These are phyloP conservation scores for Solanum virginianum DNA, from an alignment of 257 asterid species.

Conservation along the genomic window DNA sequence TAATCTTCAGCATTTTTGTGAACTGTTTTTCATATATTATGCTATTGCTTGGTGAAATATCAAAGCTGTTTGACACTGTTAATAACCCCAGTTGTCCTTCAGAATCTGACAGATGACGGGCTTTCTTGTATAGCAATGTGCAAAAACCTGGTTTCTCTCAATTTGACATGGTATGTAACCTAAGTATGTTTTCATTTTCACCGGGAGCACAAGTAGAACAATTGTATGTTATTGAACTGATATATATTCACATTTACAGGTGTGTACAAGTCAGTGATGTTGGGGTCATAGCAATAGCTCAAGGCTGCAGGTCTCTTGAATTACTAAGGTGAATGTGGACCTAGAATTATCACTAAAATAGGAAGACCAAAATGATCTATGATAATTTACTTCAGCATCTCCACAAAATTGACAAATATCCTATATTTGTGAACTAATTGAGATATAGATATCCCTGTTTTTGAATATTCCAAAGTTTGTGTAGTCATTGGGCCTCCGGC, in stretches of 20 bases:
- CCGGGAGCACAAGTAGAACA: neutral
- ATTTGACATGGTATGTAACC: conserved; percentile 64
- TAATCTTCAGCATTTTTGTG: neutral
- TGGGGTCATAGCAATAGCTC: conserved; percentile 69
- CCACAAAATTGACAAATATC: neutral
- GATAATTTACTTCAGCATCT: neutral
- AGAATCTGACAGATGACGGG: conserved; percentile 87
- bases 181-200: neutral
- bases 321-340: conserved; percentile 44
- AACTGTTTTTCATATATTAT: neutral
- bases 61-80: neutral
- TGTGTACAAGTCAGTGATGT: conserved; percentile 63
- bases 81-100: conserved; percentile 12
- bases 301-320: conserved; percentile 72
- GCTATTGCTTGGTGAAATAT: neutral
- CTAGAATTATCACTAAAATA: neutral
- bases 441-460: neutral
- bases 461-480: neutral
- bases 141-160: conserved; percentile 52
- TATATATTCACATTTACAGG: conserved; percentile 33
- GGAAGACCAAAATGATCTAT: neutral
- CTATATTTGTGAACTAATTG: neutral
- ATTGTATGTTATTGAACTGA: neutral
- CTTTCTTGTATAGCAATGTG: conserved; percentile 74
- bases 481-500: neutral